phyloP scores from a whole-genome alignment of 1,284 basidiomycete genomes.

The Stygiomarasmius scandens region DNA sequence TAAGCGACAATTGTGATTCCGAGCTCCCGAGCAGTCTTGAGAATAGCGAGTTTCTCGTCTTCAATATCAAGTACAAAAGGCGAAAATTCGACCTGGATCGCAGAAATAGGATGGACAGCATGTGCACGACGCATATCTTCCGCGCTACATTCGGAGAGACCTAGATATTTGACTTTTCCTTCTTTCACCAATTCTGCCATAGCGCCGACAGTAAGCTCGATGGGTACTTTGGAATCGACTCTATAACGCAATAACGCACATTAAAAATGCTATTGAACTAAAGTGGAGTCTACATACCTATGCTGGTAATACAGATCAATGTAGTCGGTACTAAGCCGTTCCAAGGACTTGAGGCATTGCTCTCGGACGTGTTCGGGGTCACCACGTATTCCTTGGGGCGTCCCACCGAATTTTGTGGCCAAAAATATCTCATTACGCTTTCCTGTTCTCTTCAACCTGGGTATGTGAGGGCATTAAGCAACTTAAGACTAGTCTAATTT shows the following conservation, averaged over 20 bases:
- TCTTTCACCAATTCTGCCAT: conserved; percentile 41
- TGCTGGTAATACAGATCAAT: conserved; percentile 39
- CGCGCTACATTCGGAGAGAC: conserved; percentile 63
- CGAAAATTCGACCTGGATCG: conserved; percentile 66
- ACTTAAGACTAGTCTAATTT: neutral
- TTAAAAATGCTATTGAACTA: neutral
- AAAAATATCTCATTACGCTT: conserved; percentile 49
- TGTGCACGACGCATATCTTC: conserved; percentile 65
- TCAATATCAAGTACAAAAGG: conserved; percentile 62
- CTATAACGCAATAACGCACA: conserved; percentile 1
- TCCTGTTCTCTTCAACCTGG: conserved; percentile 48
- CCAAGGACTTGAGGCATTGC: conserved; percentile 35
- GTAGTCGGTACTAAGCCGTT: conserved; percentile 33
- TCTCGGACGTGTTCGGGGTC: conserved; percentile 26
- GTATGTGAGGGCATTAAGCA: too few species aligned
- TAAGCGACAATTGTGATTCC: conserved; percentile 62
- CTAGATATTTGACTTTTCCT: conserved; percentile 63
- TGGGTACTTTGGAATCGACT: conserved; percentile 25
- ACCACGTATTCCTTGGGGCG: conserved; percentile 11
- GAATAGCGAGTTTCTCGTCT: conserved; percentile 46
- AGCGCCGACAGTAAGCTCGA: conserved; percentile 33
- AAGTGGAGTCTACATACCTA: too few species aligned
- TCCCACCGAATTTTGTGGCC: conserved; percentile 51
- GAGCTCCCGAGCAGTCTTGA: conserved; percentile 54
- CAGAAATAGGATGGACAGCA: conserved; percentile 62